Base-by-base conservation (phyloP, 2,329 filamentous ascomycete species). In the Pseudogymnoascus sp. region DNA sequence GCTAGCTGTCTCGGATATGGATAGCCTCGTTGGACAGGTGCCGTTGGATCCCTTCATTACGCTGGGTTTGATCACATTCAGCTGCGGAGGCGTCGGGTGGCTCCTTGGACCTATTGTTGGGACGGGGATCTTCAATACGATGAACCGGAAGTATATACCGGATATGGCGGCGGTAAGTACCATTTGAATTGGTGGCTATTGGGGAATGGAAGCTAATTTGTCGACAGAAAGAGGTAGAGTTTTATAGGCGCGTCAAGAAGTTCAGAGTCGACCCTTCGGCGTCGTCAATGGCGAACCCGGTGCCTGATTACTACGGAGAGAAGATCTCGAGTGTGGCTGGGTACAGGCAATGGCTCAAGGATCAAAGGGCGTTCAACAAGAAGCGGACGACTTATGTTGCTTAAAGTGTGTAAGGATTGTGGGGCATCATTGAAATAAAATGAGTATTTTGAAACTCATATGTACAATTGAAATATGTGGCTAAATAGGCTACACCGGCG, bases 351-450 rank as follows among this genome's bases (percentile, higher is more conserved):
- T 99, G 95, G 95, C 79, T 99, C 72, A 97, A 96, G 82, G 95
- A 99, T 73, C 95, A 97, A 81, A 84, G 93, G 66, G 93, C 93
- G 8, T 99, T 96, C 79, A 96, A 96, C 79, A 92, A 92, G 81
- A 96, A 96, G 85, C 69, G 72, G 64, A 68, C 72, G 49, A 72
- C 70, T 34, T 73, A 72, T 59, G 66, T 73, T 46, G 49, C 49
- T 34, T 56, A 12, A 56, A 56, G 28, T 34, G 28, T 56, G 28
- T 56, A 56, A 56, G 49, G 28, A 56, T 21, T 56, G 49, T 34
- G 28, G 49, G 49, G 28, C 9, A 36, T 9, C 49, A 56, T 56
- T 11, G 46, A 56, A 49, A 56, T 56, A 56, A 56, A 56, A 21
- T 56, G 49, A 3, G 49, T 34, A 56, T 56, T 34, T 56, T 56